Evolutionary conservation across 2,329 filamentous ascomycete genomes (phyloP), one percentile per base, ranked within the genome.

Genomic region (Aspergillus jensenii): DNA sequence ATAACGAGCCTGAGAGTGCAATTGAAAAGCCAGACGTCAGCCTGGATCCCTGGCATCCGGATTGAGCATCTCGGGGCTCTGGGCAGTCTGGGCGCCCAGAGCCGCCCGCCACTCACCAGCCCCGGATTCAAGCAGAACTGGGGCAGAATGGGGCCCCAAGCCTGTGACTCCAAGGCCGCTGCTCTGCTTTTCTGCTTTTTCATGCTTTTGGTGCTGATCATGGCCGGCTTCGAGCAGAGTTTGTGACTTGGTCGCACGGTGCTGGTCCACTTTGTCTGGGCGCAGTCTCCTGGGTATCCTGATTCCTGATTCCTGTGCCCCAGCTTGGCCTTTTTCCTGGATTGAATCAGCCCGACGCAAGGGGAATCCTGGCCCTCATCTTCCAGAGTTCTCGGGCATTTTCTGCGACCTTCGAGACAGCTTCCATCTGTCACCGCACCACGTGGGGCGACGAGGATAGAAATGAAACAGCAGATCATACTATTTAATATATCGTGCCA

Each of bases 71-170:
- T 39, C 23, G 21, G 44, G 21, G 39, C 8, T 33, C 49, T 53
- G 5, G 50, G 51, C 41, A 46, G 9, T 39, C 51, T 53, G 15
- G 51, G 51, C 51, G 51, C 51, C 51, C 12, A 53, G 51, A 4
- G 21, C 14, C 8, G 19, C 14, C 43, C 51, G 51, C 51, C 51
- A 46, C 41, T 53, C 51, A 53, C 14, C 43, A 15, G 15, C 51
- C 41, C 51, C 51, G 51, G 41, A 46, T 53, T 15, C 41, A 11
- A 31, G 27, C 27, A 31, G 27, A 31, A 31, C 27, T 31, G 27
- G 27, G 19, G 51, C 23, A 39, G 4, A 11, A 27, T 27, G 35
- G 48, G 48, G 48, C 48, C 35, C 48, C 33, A 51, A 40, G 35
- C 27, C 27, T 0, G 9, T 11, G 9, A 15, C 37, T 21, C 31